Percentiles rank a stretch among this genome's conserved stretches.
phyloP scores from a whole-genome alignment of 2,329 filamentous ascomycete species.

The Escovopsis weberi region DNA sequence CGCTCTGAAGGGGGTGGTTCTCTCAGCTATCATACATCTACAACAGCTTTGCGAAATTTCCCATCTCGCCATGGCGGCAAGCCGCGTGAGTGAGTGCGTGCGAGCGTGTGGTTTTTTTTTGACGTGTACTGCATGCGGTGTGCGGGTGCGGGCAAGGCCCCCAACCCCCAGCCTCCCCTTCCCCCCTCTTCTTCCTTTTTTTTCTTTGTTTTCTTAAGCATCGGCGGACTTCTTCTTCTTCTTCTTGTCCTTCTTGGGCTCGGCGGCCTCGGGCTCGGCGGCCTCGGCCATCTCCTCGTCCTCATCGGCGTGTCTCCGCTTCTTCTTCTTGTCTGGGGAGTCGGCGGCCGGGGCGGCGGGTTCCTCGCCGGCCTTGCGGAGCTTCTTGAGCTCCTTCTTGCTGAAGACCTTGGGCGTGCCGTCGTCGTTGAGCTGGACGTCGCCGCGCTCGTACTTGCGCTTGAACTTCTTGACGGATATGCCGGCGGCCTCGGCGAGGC shows the following conservation, averaged over 20 bases:
- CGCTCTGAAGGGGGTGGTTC: slow-evolving; percentile 7
- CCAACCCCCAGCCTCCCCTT: background rate
- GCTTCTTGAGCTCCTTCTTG: slow-evolving; percentile 72
- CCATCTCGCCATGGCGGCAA: background rate
- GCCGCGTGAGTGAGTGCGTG: no score
- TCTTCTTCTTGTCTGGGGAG: slow-evolving; percentile 45
- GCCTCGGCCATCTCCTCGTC: slow-evolving; percentile 37
- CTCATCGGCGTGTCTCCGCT: slow-evolving; percentile 54
- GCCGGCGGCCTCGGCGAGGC: slow-evolving; percentile 50
- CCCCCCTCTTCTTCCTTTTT: background rate
- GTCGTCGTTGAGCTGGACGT: slow-evolving; percentile 51
- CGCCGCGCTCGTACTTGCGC: slow-evolving; percentile 62
- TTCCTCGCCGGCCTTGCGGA: slow-evolving; percentile 49
- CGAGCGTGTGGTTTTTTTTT: slow-evolving; percentile 1
- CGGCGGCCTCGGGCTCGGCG: slow-evolving; percentile 24
- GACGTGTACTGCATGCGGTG: background rate
- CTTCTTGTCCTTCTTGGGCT: slow-evolving; percentile 46
- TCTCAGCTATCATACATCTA: slow-evolving; percentile 18
- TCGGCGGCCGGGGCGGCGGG: slow-evolving; percentile 25
- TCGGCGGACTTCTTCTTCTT: slow-evolving; percentile 31
- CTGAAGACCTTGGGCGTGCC: slow-evolving; percentile 53
- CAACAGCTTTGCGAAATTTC: slow-evolving; percentile 5
- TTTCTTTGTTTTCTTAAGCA: slow-evolving; percentile 14
- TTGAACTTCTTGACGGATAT: slow-evolving; percentile 64
- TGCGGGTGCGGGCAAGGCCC: no score